These are phyloP conservation scores for Comarum palustre DNA, from an alignment of 306 rosid species.

Conservation along the genomic window DNA sequence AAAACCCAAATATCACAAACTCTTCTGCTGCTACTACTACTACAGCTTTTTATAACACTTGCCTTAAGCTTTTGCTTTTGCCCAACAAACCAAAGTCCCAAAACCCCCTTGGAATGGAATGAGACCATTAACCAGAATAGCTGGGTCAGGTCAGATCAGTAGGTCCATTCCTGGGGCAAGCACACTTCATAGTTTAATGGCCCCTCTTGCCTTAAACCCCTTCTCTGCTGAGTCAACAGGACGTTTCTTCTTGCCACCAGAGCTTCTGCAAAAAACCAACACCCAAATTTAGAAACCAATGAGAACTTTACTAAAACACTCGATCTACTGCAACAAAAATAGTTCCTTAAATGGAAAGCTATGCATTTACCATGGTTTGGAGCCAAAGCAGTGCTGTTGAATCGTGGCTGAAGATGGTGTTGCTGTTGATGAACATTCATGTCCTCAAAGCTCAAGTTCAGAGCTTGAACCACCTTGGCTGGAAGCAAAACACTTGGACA, in stretches of 20 bases:
- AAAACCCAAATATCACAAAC: constrained; percentile 33
- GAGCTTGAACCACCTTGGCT: constrained; percentile 45
- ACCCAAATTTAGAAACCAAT: not conserved
- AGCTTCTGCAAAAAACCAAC: constrained; percentile 35
- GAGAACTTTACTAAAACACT: not conserved
- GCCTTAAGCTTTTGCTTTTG: not conserved
- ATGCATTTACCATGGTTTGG: constrained; percentile 41
- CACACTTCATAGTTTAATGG: constrained; percentile 47
- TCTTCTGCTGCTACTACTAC: constrained; percentile 2
- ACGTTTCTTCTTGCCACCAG: constrained; percentile 48
- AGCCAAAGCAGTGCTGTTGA: constrained; percentile 23
- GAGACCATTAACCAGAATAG: not conserved
- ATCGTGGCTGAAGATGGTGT: constrained; percentile 29
- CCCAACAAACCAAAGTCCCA: constrained; percentile 7
- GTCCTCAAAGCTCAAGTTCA: constrained; percentile 45
- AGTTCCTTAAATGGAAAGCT: too few species aligned
- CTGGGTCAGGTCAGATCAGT: constrained; percentile 28
- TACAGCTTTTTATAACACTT: constrained; percentile 21
- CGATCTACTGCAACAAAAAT: not conserved
- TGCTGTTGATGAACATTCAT: constrained; percentile 8
- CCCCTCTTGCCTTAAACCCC: constrained; percentile 41
- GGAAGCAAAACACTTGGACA: constrained; percentile 46
- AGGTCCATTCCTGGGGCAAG: constrained; percentile 85
- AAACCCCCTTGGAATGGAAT: constrained; percentile 9
- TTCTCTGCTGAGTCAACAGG: constrained; percentile 40